Conservation (phyloP, 2,329 filamentous ascomycete species). For the Fusarium sp. region DNA sequence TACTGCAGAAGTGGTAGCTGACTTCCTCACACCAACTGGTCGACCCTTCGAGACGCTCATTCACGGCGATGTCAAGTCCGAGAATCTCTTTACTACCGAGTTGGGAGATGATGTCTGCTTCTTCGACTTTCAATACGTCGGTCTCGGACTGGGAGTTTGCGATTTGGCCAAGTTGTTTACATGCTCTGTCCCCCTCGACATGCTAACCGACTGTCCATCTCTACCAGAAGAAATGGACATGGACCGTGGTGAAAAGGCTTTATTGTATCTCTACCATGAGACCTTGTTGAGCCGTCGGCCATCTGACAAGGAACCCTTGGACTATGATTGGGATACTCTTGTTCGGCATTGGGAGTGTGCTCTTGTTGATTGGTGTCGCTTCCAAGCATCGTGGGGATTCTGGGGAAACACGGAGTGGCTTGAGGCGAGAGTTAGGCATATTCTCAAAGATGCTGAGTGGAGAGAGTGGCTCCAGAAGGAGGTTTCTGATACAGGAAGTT, state of each 20-base stretch:
- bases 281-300: conserved; percentile 43
- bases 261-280: conserved; percentile 62
- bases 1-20: conserved; percentile 63
- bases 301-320: neutral
- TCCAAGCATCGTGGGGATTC: conserved; percentile 69
- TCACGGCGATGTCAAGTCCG: conserved; percentile 76
- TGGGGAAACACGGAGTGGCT: conserved; percentile 70
- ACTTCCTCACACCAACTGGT: conserved; percentile 58
- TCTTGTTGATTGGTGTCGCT: conserved; percentile 73
- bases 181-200: conserved; percentile 67
- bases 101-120: conserved; percentile 65
- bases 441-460: conserved; percentile 58
- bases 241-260: conserved; percentile 57
- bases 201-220: conserved; percentile 54
- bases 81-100: conserved; percentile 70
- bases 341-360: conserved; percentile 72
- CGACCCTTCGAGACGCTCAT: conserved; percentile 64
- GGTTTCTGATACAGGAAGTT: neutral
- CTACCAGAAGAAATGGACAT: conserved; percentile 57
- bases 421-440: conserved; percentile 62
- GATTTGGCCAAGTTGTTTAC: conserved; percentile 75
- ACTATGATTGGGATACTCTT: conserved; percentile 65
- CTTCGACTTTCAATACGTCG: conserved; percentile 76
- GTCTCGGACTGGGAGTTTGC: conserved; percentile 70
- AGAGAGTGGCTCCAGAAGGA: conserved; percentile 53